Evolutionary conservation across 306 rosid species (phyloP), one percentile per base, ranked within the genome.

Genomic region (Rubus parviflorus): DNA sequence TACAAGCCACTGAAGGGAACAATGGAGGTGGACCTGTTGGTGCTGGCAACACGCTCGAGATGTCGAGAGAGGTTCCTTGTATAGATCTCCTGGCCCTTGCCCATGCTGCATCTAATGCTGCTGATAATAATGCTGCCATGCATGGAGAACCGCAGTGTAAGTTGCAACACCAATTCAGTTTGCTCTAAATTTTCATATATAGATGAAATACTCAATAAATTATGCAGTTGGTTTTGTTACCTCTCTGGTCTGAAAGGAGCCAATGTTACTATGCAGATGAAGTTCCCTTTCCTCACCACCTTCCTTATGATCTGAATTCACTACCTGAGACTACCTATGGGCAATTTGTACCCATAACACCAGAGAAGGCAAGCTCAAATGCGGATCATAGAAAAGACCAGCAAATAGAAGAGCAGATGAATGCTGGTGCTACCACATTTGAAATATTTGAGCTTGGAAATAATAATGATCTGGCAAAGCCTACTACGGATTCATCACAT

Each of bases 281-380:
- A 9, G 4, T 41, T 25, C 41, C 56, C 16, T 25, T 57, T 9
- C 57, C 35, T 41, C 25, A 51, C 16, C 71, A 54, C 70, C 82
- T 69, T 77, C 71, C 48, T 4, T 72, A 68, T 63, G 66, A 83
- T 83, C 75, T 79, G 35, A 76, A 83, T 72, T 57, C 77, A 73
- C 42, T 73, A 58, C 79, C 85, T 62, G 89, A 54, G 76, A 75
- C 77, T 43, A 56, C 80, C n/a, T 61, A 66, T 48, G 74, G 23
- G 40, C 83, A 79, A 53, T 67, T 87, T 64, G 81, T 83, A 30
- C 90, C 93, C 67, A 81, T 83, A 41, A 82, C 90, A 67, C 85
- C 92, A 40, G 86, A 82, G 42, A 85, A 84, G 80, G 75, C 30
- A 15, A 73, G 46, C 68, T 61, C 20, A 46, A 25, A 48, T 56